Evolutionary conservation across 1,284 basidiomycete genomes (phyloP), one percentile per base, ranked within the genome.

Genomic region (Meira nashicola): DNA sequence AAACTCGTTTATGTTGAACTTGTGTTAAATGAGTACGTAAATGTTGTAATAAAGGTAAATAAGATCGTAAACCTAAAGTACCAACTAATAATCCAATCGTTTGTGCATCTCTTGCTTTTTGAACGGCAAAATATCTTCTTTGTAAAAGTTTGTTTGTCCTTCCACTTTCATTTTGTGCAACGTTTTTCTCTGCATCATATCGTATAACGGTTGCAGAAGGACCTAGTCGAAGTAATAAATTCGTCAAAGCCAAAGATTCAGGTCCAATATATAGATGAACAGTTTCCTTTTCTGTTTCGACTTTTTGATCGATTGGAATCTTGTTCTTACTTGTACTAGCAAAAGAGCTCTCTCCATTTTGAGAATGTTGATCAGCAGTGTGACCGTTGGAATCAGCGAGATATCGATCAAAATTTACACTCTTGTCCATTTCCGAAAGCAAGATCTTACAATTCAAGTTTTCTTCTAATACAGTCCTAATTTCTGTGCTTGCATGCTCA

Each of bases 21-120:
- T 28, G 37, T 2, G 62, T 67, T n/a, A 68, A 60, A 8, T 64
- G 48, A n/a, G 39, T 19, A 19, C 70, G 65, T 15, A 76, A 62
- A 38, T 67, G 62, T 40, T 63, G 55, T 43, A 70, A 57, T 17
- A 73, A 55, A 12, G 65, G 50, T 39, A 57, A 60, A 33, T 60
- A 61, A 33, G 52, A 50, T 1, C 65, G 83, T 21, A 97, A 87
- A 47, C 93, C 93, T 6, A 98, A 84, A 1, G 94, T 97, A 25
- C 94, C 93, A 2, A 98, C 88, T 1, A 99, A 85, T 39, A 98
- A 90, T 0, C 92, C 95, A 65, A 96, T 90, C 0, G 97, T 90
- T 68, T 95, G 92, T 0, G 92, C 88, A 65, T 93, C 89, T 47
- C 91, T 84, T 1, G 94, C 92, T 72, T 87, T 87, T 76, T 95